Evolutionary conservation across 257 asterid genomes (phyloP).

Genomic region (Lycium ferocissimum): DNA sequence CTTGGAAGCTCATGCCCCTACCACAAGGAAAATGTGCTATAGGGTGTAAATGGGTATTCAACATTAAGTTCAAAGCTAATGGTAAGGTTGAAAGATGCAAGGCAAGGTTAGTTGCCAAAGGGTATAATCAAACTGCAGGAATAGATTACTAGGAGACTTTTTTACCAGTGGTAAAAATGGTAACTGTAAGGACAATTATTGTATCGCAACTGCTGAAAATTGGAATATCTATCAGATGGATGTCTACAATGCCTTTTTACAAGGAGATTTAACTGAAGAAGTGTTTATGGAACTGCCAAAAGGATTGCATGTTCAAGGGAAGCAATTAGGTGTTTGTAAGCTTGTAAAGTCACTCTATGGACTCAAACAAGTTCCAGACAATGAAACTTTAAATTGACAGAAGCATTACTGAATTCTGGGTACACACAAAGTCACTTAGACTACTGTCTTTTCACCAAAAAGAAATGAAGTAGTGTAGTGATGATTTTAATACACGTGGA

Average conservation of each 20-base stretch:
- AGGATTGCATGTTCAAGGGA: neutral
- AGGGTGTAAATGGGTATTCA: too few species aligned
- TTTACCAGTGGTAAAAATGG: neutral
- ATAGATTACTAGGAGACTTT: neutral
- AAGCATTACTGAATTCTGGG: neutral
- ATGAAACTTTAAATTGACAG: neutral
- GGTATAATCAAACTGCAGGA: neutral
- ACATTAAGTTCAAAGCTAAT: too few species aligned
- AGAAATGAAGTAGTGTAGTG: neutral
- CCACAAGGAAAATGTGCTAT: too few species aligned
- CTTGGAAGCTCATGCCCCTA: too few species aligned
- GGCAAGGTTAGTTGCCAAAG: too few species aligned
- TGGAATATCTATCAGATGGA: too few species aligned
- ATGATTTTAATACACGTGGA: neutral
- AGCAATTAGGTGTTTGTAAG: neutral
- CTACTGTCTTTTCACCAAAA: neutral
- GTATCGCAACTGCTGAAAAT: too few species aligned
- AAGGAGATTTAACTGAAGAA: too few species aligned
- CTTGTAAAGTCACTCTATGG: conserved; percentile 5
- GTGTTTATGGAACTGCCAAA: neutral
- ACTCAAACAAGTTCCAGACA: neutral
- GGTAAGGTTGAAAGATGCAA: too few species aligned
- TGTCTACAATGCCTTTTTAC: too few species aligned
- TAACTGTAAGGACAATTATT: neutral
- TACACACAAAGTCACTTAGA: neutral